Evolutionary conservation across 2,329 filamentous ascomycete species (phyloP).

Genomic region (Cladophialophora bantiana): DNA sequence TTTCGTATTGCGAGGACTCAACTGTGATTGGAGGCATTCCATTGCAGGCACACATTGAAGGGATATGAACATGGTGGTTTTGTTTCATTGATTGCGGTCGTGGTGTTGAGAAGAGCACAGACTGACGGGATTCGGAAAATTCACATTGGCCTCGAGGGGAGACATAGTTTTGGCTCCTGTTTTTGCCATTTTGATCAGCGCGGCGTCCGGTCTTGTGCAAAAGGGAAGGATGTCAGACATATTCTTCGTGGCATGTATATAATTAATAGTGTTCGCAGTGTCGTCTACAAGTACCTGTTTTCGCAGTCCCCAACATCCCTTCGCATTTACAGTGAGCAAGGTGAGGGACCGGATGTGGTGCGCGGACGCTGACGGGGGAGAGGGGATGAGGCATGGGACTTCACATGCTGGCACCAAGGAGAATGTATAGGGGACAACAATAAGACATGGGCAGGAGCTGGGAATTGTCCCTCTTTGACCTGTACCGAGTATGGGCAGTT

Average conservation of each 20-base stretch:
- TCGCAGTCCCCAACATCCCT: too few species aligned
- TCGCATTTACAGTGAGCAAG: too few species aligned
- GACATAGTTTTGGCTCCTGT: background rate
- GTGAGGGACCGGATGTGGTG: too few species aligned
- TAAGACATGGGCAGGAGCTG: background rate
- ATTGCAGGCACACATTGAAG: background rate
- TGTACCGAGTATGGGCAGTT: background rate
- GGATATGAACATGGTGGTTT: background rate
- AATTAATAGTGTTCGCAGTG: background rate
- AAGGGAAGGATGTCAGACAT: background rate
- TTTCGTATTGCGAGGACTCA: slow-evolving; percentile 8
- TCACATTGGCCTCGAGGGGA: background rate
- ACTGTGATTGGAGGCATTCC: background rate
- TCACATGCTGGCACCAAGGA: background rate
- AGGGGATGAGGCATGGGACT: background rate
- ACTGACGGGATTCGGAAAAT: background rate
- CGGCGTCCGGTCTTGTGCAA: background rate
- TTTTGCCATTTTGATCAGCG: slow-evolving; percentile 2
- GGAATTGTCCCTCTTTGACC: background rate
- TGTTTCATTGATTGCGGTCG: background rate
- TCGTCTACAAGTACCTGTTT: background rate
- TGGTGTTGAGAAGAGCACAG: background rate
- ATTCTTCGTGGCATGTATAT: background rate
- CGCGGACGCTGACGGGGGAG: too few species aligned
- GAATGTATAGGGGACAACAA: background rate